A percentile compares a stretch with the other conserved stretches of the same genome.
phyloP scores from a whole-genome alignment of 2,329 filamentous ascomycete species.

The Pseudocercospora vitis region DNA sequence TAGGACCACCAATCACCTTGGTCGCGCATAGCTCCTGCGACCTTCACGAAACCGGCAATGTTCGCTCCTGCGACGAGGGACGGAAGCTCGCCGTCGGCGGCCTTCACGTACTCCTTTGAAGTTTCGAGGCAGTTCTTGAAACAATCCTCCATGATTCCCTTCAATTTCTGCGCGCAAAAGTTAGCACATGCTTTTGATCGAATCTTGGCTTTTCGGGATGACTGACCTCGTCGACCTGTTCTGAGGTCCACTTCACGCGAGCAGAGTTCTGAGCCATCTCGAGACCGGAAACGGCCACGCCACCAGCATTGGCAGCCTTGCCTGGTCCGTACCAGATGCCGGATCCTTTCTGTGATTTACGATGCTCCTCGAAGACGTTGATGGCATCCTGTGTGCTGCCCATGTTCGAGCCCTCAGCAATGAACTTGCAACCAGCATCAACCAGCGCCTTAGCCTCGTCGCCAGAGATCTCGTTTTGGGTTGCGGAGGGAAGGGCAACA shows the following conservation, averaged over 20 bases:
- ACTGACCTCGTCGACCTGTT: constrained; percentile 67
- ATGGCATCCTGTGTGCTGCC: constrained; percentile 96
- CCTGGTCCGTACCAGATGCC: constrained; percentile 92
- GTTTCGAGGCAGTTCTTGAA: constrained; percentile 88
- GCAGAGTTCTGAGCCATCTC: constrained; percentile 99
- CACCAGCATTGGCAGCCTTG: constrained; percentile 96
- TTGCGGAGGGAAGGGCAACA: constrained; percentile 87
- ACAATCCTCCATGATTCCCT: constrained; percentile 90
- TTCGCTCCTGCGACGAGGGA: constrained; percentile 91
- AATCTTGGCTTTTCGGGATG: neutral
- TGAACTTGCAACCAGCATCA: constrained; percentile 72
- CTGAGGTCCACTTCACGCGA: constrained; percentile 78
- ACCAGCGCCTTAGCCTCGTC: constrained; percentile 86
- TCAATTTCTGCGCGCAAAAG: constrained; percentile 67
- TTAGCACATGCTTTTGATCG: constrained; percentile 1
- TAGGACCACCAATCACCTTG: constrained; percentile 85
- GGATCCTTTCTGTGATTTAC: constrained; percentile 65
- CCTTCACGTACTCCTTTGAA: constrained; percentile 81
- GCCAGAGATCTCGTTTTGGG: constrained; percentile 94
- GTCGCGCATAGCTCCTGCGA: constrained; percentile 88
- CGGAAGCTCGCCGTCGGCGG: constrained; percentile 79
- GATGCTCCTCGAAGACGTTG: constrained; percentile 80
- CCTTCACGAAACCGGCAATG: constrained; percentile 97
- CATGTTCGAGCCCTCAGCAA: constrained; percentile 99
- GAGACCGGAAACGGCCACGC: constrained; percentile 93